A percentile compares a stretch with the other conserved stretches of the same genome.
Evolutionary conservation across 345 rosid genomes (phyloP).

Genomic region (Erodium maritimum): DNA sequence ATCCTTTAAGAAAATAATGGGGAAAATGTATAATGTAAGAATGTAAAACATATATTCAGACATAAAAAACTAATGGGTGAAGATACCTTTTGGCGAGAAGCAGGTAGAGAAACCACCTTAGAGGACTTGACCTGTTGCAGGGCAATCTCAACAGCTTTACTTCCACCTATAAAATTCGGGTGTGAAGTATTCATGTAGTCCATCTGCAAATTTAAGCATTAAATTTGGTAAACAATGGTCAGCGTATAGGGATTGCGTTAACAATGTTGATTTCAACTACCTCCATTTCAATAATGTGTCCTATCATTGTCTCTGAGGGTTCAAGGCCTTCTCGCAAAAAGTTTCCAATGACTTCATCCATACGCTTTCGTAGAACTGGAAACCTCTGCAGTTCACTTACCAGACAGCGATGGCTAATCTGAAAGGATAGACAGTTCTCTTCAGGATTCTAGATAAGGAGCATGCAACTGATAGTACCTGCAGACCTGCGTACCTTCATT

Average conservation of each 20-base stretch:
- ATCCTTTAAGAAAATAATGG: conserved; percentile 27
- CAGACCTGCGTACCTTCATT: conserved; percentile 39
- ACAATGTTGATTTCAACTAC: conserved; percentile 17
- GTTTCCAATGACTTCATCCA: conserved; percentile 87
- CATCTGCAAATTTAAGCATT: conserved; percentile 45
- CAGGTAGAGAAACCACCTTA: conserved; percentile 36
- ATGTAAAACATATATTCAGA: neutral
- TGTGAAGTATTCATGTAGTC: conserved; percentile 92
- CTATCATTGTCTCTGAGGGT: conserved; percentile 88
- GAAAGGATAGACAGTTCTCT: conserved; percentile 9
- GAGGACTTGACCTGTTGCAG: conserved; percentile 62
- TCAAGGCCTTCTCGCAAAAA: conserved; percentile 86
- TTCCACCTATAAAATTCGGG: conserved; percentile 86
- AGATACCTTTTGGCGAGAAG: conserved; percentile 54
- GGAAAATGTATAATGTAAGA: conserved; percentile 5
- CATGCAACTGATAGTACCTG: neutral
- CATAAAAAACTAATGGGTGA: conserved; percentile 3
- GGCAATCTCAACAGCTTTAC: conserved; percentile 78
- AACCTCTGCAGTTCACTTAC: conserved; percentile 66
- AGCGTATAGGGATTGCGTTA: neutral
- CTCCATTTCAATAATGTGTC: conserved; percentile 90
- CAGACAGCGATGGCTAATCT: conserved; percentile 87
- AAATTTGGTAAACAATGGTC: neutral
- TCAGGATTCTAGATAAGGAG: neutral
- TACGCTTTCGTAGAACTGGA: conserved; percentile 77